Conservation (phyloP, 1,139 yeast genomes). For the Komagataea norvegica region DNA sequence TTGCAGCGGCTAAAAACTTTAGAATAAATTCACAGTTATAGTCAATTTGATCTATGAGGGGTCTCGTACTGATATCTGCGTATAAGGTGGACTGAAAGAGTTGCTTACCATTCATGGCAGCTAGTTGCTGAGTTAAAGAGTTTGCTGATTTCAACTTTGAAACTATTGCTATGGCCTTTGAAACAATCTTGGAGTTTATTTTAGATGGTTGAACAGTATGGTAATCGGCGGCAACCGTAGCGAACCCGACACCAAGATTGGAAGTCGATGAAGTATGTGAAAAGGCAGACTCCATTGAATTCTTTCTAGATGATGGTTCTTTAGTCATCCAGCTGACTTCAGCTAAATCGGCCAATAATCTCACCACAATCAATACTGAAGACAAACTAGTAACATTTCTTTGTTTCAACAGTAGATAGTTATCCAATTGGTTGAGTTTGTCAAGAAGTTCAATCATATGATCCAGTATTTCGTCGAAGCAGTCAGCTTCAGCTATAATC, state of each 20-base stretch:
- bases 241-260: conserved; percentile 20
- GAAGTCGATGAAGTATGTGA: conserved; percentile 19
- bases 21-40: conserved; percentile 40
- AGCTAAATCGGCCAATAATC: conserved; percentile 30
- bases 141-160: conserved; percentile 26
- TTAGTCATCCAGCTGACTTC: conserved; percentile 31
- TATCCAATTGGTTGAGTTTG: conserved; percentile 22
- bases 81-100: conserved; percentile 12
- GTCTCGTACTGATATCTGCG: conserved; percentile 21
- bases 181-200: conserved; percentile 24
- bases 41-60: conserved; percentile 40
- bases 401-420: conserved; percentile 27
- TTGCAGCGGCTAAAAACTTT: conserved; percentile 51
- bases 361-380: conserved; percentile 28
- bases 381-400: conserved; percentile 25
- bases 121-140: conserved; percentile 24
- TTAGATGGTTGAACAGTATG: conserved; percentile 30
- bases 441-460: conserved; percentile 18
- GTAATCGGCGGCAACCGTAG: conserved; percentile 23
- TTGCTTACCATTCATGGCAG: conserved; percentile 24
- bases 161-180: conserved; percentile 25
- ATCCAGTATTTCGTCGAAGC: conserved; percentile 20
- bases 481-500: conserved; percentile 20
- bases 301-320: conserved; percentile 23
- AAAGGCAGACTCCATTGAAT: conserved; percentile 22